These are phyloP conservation scores for Penicillium sp. DNA, from an alignment of 2,329 filamentous ascomycete genomes.

Conservation along the genomic window DNA sequence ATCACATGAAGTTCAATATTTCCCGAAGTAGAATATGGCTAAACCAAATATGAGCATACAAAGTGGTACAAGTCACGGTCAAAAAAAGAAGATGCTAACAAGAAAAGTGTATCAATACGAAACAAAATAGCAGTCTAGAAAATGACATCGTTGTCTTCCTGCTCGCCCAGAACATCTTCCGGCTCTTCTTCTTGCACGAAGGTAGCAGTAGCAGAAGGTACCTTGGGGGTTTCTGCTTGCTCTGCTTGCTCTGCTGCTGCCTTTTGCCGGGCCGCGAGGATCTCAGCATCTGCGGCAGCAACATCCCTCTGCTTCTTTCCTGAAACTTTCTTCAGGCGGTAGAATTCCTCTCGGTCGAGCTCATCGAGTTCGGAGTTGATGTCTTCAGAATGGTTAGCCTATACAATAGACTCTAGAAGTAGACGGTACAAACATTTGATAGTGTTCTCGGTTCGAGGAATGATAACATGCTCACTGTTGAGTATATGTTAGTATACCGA, in stretches of 20 bases:
- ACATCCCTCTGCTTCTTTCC: conserved; percentile 78
- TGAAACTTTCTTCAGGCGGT: conserved; percentile 91
- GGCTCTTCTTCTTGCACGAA: conserved; percentile 44
- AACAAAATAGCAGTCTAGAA: conserved; percentile 54
- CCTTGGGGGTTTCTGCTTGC: conserved; percentile 53
- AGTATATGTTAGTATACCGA: conserved; percentile 14
- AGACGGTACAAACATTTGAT: conserved; percentile 70
- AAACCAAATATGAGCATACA: conserved; percentile 5
- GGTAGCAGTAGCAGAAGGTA: conserved; percentile 35
- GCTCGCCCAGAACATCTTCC: conserved; percentile 68
- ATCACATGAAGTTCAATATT: conserved; percentile 11
- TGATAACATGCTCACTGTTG: conserved; percentile 66
- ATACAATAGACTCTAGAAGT: not conserved
- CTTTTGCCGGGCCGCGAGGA: conserved; percentile 55
- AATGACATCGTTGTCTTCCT: conserved; percentile 82
- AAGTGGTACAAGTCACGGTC: conserved; percentile 13
- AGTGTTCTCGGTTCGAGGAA: conserved; percentile 97
- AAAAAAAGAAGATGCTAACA: conserved; percentile 6
- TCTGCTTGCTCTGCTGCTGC: conserved; percentile 57
- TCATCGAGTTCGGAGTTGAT: conserved; percentile 99
- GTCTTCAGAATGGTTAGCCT: conserved; percentile 51
- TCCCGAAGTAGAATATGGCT: conserved; percentile 5
- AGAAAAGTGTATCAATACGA: conserved; percentile 19
- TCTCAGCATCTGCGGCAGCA: conserved; percentile 69
- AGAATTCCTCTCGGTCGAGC: conserved; percentile 96